Evolutionary conservation across 768 basidiomycete species (phyloP), one percentile per base, ranked within the genome.

Genomic region (Mycena alexandri): DNA sequence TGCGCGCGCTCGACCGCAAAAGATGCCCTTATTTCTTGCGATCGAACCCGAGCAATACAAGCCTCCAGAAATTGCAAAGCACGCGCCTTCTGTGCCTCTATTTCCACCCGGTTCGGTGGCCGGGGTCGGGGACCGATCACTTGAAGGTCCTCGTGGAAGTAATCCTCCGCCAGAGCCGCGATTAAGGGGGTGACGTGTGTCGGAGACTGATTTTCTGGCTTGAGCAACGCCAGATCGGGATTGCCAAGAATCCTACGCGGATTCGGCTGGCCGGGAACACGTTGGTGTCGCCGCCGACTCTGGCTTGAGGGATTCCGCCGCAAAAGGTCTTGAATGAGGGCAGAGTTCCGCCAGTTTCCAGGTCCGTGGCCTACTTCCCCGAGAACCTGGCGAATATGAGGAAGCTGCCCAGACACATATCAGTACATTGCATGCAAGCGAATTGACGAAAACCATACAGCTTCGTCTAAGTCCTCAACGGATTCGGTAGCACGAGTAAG

Each of bases 111-210:
- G 29, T 79, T 73, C 3, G 72, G 69, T 1, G 72, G 73, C 1
- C 70, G 70, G 1, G 83, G 85, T 0, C 71, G 81, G 0, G 83
- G 78, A 5, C 87, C 92, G 10, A 92, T 76, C 1, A 92, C 85
- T 9, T 77, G 65, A 5, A 93, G 75, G 2, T 78, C 76, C 66
- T 91, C 91, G 24, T 80, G 81, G 56, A 92, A 88, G 0, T 85
- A 80, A 0, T 84, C 83, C 10, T 73, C 36, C 0, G 90, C 86
- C 10, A 93, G 75, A 11, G 77, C 71, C 7, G 82, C 83, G 48
- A 93, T 88, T 21, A 82, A 79, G 0, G 87, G 87, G 0, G 91
- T 93, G 10, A 93, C 90, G 52, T 86, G 85, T 0, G 91, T 92
- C 6, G 79, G 77, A 19, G 76, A 84, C 69, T 88, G 87, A 34